These are phyloP conservation scores for Psilocybe cubensis DNA, from an alignment of 768 basidiomycete genomes.

Conservation along the genomic window DNA sequence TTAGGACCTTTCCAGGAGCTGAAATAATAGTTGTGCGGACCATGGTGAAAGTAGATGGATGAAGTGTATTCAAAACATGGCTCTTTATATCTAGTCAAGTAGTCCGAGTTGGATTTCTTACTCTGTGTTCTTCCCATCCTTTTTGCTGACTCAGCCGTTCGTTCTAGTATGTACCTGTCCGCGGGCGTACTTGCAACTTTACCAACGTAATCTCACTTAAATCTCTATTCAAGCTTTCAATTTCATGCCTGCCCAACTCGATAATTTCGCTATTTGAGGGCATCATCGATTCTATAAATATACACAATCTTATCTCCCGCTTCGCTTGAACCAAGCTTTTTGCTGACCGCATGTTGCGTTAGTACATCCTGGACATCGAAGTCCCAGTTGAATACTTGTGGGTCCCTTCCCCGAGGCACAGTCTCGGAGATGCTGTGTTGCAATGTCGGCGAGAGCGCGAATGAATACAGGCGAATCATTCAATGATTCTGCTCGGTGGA, in stretches of 20 bases:
- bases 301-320: constrained; percentile 51
- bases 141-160: constrained; percentile 20
- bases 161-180: constrained; percentile 3
- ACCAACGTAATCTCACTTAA: constrained; percentile 19
- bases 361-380: constrained; percentile 94
- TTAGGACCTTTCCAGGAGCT: constrained; percentile 91
- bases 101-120: constrained; percentile 8
- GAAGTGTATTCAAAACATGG: constrained; percentile 9
- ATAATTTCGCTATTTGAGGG: constrained; percentile 11
- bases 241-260: constrained; percentile 3
- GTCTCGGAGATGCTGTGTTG: constrained; percentile 74
- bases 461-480: constrained; percentile 98
- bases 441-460: constrained; percentile 92
- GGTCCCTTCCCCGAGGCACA: constrained; percentile 62
- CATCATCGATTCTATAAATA: constrained; percentile 18
- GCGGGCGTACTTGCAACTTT: constrained; percentile 11
- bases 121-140: constrained; percentile 11
- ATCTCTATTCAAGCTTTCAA: constrained; percentile 16
- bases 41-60: constrained; percentile 35
- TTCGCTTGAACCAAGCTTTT: constrained; percentile 88
- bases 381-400: constrained; percentile 76
- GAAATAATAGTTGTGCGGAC: constrained; percentile 72
- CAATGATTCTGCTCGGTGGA: constrained; percentile 86
- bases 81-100: constrained; percentile 11
- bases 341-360: constrained; percentile 86